These are phyloP conservation scores for Arabidopsis lyrata DNA, from an alignment of 441 rosid genomes.

Conservation along the genomic window DNA sequence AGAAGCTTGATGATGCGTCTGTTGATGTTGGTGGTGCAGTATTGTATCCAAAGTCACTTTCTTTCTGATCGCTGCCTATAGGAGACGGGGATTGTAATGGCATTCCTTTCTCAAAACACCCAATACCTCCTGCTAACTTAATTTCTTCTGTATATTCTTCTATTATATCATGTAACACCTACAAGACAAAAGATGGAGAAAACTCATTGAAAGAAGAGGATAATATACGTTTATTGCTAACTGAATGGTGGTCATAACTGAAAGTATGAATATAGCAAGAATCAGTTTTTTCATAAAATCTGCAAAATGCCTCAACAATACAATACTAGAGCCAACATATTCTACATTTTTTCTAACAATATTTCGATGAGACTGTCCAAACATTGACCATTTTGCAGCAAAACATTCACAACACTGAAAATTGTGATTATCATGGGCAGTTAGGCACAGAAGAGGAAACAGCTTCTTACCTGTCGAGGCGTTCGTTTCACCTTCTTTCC, in stretches of 20 bases:
- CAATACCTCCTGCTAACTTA: slow-evolving; percentile 89
- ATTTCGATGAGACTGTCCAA: neutral
- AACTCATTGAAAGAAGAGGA: slow-evolving; percentile 8
- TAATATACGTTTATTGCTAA: slow-evolving; percentile 6
- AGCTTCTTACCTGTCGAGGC: slow-evolving; percentile 58
- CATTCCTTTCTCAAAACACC: slow-evolving; percentile 71
- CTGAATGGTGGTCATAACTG: slow-evolving; percentile 9
- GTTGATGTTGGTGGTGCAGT: slow-evolving; percentile 48
- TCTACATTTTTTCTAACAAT: neutral
- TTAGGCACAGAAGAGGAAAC: slow-evolving; percentile 12
- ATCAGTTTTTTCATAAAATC: slow-evolving; percentile 10
- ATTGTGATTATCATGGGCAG: neutral
- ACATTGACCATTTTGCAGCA: slow-evolving; percentile 1
- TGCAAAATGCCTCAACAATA: slow-evolving; percentile 18
- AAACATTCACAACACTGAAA: neutral
- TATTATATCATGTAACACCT: slow-evolving; percentile 91
- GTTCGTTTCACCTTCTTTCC: slow-evolving; percentile 93
- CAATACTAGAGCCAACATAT: neutral
- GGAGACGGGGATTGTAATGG: slow-evolving; percentile 45
- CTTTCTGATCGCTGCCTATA: slow-evolving; percentile 43
- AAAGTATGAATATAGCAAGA: neutral
- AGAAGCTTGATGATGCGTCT: slow-evolving; percentile 45
- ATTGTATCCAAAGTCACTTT: slow-evolving; percentile 44
- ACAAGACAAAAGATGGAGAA: slow-evolving; percentile 25
- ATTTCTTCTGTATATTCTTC: slow-evolving; percentile 86